Evolutionary conservation across 2,329 filamentous ascomycete species (phyloP), one percentile per base, ranked within the genome.

Genomic region (Colletotrichum sp.): DNA sequence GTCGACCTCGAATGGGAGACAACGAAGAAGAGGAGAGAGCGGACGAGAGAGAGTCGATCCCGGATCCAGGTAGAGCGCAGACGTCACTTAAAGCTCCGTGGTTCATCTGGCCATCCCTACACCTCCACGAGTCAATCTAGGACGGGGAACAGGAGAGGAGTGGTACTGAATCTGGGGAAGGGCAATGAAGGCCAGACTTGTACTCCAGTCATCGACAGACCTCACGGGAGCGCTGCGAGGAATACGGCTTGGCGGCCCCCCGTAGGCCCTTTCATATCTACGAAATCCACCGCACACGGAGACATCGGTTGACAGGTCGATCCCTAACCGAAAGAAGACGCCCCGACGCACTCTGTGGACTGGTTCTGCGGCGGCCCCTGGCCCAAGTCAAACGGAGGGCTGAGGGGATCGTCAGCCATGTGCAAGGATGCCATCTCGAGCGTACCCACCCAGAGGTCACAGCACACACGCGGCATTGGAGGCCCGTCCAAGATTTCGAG

Each of bases 271-370:
- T 66, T 68, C 60, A 65, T 72, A 24, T 62, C 30, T 30, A 30
- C 10, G 36, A 75, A 52, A 64, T 16, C 68, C 72, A 59, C 60
- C 24, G 26, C 60, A 34, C 52, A 39, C 52, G 30, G 60, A 48
- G 52, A 66, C 62, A 57, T 71, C 68, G 26, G 59, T 62, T 75
- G 68, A 62, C 36, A 67, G 68, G 72, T 36, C 28, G 68, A 72
- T 75, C 72, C 28, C n/a, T 75, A 62, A 44, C 62, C 72, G 16
- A 34, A 67, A 26, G 16, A 62, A 48, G 39, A 13, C 28, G 39
- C 16, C 22, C 16, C 24, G 48, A 65, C 6, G 62, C 34, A 36
- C 44, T 10, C n/a, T 32, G 67, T 71, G 57, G 57, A 26, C 55
- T 15, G 48, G 24, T 65, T 52, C 48, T 71, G 72, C 48, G 62